These are phyloP conservation scores for Platanthera zijinensis DNA, from an alignment of 106 monocot species.

Conservation along the genomic window DNA sequence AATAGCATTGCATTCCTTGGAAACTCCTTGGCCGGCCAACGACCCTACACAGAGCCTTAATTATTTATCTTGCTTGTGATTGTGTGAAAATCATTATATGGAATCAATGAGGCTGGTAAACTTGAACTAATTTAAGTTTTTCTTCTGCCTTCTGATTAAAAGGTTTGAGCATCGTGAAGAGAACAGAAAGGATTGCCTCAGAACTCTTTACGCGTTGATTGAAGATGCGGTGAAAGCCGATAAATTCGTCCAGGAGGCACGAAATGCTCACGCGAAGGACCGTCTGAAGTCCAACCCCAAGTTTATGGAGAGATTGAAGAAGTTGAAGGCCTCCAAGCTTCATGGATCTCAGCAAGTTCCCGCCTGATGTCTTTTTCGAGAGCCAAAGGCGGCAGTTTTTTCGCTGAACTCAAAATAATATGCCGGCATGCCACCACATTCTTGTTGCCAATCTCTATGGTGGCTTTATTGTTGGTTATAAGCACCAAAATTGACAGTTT, in stretches of 20 bases:
- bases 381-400: too few relatives aligned
- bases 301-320: slow-evolving; percentile 70
- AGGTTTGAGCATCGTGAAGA: slow-evolving; percentile 96
- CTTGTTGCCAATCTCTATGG: too few relatives aligned
- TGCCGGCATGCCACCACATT: too few relatives aligned
- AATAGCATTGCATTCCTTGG: too few relatives aligned
- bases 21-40: too few relatives aligned
- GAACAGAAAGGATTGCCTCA: slow-evolving; percentile 94
- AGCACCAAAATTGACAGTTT: too few relatives aligned
- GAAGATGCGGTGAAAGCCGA: slow-evolving; percentile 82
- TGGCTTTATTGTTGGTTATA: too few relatives aligned
- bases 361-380: not conserved
- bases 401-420: too few relatives aligned
- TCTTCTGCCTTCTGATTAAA: not conserved
- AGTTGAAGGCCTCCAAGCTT: slow-evolving; percentile 29
- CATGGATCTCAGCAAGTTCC: slow-evolving; percentile 11
- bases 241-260: slow-evolving; percentile 53
- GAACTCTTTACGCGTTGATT: slow-evolving; percentile 74
- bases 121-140: not conserved
- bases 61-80: too few relatives aligned
- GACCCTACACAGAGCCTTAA: too few relatives aligned
- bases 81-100: not conserved
- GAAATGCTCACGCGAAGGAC: slow-evolving; percentile 62
- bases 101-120: not conserved
- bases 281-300: slow-evolving; percentile 54